These are phyloP conservation scores for Arthrinium puccinioides DNA, from an alignment of 2,329 filamentous ascomycete species.

Conservation along the genomic window DNA sequence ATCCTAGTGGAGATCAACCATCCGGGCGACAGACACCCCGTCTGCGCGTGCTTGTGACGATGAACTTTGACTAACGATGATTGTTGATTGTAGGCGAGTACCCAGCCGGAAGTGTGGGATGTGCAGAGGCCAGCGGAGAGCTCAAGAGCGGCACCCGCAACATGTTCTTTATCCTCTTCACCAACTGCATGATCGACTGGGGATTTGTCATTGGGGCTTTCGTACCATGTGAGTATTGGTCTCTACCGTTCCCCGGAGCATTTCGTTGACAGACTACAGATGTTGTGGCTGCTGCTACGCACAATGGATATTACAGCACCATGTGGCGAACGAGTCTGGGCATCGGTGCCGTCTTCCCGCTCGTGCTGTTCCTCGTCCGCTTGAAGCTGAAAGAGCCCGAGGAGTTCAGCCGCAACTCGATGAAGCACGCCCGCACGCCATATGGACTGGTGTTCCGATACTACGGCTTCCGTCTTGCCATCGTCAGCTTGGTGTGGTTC, in stretches of 20 bases:
- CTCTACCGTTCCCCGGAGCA: slow-evolving; percentile 5
- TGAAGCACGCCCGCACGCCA: slow-evolving; percentile 53
- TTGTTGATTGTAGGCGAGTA: slow-evolving; percentile 64
- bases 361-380: slow-evolving; percentile 64
- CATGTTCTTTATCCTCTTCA: slow-evolving; percentile 86
- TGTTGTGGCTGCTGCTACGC: slow-evolving; percentile 48
- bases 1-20: too few relatives aligned
- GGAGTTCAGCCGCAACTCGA: slow-evolving; percentile 64
- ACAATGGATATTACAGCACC: slow-evolving; percentile 56
- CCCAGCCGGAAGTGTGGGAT: slow-evolving; percentile 75
- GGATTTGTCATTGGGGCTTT: slow-evolving; percentile 79
- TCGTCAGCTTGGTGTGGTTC: slow-evolving; percentile 76
- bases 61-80: too few relatives aligned
- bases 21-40: too few relatives aligned
- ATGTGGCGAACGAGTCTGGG: slow-evolving; percentile 81
- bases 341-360: slow-evolving; percentile 69
- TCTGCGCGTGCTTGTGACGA: too few relatives aligned
- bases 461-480: slow-evolving; percentile 65
- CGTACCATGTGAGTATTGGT: slow-evolving; percentile 46
- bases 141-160: slow-evolving; percentile 76
- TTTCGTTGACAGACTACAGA: slow-evolving; percentile 13
- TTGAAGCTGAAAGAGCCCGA: slow-evolving; percentile 71
- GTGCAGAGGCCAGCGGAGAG: slow-evolving; percentile 77
- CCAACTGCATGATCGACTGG: slow-evolving; percentile 77
- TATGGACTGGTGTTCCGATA: slow-evolving; percentile 51